Conservation (phyloP, 352 stramenopile species). For the Phytopythium montanum region DNA sequence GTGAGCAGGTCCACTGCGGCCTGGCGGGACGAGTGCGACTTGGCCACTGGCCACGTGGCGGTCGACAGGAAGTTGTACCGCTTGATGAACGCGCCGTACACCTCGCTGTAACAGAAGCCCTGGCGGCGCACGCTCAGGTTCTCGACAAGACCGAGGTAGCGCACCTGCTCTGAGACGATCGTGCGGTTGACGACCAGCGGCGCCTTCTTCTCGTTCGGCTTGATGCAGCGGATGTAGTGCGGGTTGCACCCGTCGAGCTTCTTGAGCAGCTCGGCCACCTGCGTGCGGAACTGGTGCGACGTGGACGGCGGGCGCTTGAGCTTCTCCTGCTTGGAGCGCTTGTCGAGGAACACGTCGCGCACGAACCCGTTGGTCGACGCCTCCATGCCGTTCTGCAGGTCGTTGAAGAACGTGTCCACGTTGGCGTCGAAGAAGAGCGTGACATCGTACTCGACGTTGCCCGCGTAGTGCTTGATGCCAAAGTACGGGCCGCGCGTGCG, state of each 20-base stretch:
- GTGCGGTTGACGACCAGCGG: conserved; percentile 61
- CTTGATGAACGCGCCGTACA: conserved; percentile 78
- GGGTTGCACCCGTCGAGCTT: conserved; percentile 86
- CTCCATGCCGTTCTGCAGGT: conserved; percentile 70
- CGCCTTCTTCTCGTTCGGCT: conserved; percentile 87
- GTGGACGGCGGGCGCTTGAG: conserved; percentile 81
- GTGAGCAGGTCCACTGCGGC: conserved; percentile 72
- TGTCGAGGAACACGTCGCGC: conserved; percentile 79
- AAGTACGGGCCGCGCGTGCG: conserved; percentile 72
- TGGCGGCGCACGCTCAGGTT: conserved; percentile 82
- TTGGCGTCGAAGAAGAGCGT: conserved; percentile 84
- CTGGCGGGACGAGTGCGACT: conserved; percentile 69
- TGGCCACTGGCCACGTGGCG: conserved; percentile 63
- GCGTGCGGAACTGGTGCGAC: conserved; percentile 78
- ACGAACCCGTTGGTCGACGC: conserved; percentile 72
- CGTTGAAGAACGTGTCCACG: conserved; percentile 84
- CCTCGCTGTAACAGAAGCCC: conserved; percentile 82
- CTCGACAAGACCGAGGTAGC: conserved; percentile 79
- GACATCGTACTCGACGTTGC: conserved; percentile 86
- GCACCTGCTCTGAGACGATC: conserved; percentile 73
- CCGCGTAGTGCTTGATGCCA: conserved; percentile 80
- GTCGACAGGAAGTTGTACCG: conserved; percentile 83
- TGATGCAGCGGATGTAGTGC: conserved; percentile 91
- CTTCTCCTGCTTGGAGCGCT: conserved; percentile 70
- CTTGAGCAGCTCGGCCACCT: conserved; percentile 78